Evolutionary conservation across 495 filamentous ascomycete species (phyloP), one percentile per base, ranked within the genome.

Genomic region (Podospora pseudocomata): DNA sequence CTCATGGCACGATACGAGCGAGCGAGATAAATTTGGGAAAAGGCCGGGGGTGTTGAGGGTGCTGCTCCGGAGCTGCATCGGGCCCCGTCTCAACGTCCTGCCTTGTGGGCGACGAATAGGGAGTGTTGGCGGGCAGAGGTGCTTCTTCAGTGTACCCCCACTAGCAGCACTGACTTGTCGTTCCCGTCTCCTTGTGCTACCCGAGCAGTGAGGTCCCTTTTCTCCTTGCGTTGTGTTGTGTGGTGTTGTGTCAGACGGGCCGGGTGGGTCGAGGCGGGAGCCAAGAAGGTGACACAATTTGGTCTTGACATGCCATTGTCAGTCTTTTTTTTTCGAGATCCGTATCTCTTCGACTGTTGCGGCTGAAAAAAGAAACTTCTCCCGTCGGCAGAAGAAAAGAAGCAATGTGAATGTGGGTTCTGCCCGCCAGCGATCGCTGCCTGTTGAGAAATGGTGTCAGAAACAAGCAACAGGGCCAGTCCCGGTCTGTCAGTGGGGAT

Each of bases 381-480:
- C 55, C 23, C 55, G 55, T 5, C 55, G 23, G 55, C 23, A 26
- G 55, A 26, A 58, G 23, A 26, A 58, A 58, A 58, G 55, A 58
- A 58, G 55, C 55, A 58, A 58, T 58, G 55, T 58, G 55, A 20
- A 5, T 9, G 55, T 58, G 55, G 55, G 13, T 58, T 58, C 23
- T 3, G 19, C 16, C 15, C 54, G 11, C 15, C 54, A 56, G 30
- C 30, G 30, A 32, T 20, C 54, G 55, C 13, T 18, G 55, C 55
- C 19, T 58, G n/a, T 58, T 58, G n/a, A 18, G 55, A 58, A 58
- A 58, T 58, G 55, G n/a, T 58, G 55, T n/a, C 7, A 58, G n/a
- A 11, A 49, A 49, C 39, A 49, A 13, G 9, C 39, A 49, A 13
- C 9, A 49, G 7, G 39, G 39, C 9, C n/a, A 3, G 23, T 23